Percentiles rank a stretch among this genome's conserved stretches.
Conservation (phyloP, 805 yeast genomes). For the Suhomyces sp. region DNA sequence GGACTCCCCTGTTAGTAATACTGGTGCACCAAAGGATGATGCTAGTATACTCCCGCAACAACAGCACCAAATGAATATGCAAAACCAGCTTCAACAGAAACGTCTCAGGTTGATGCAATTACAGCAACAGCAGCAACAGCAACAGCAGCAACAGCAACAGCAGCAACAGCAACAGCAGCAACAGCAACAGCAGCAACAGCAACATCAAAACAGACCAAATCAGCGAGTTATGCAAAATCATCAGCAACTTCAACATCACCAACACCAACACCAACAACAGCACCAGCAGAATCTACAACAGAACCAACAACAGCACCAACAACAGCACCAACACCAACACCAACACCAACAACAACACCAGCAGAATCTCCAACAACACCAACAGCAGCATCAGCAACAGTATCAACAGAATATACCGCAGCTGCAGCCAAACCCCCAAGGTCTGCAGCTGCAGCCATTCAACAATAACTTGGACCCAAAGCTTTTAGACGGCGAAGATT, state of each 20-base stretch:
- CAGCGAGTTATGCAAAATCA: conserved; percentile 3
- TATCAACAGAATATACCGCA: not conserved
- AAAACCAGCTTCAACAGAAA: conserved; percentile 17
- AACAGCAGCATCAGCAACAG: not conserved
- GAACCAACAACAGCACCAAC: not conserved
- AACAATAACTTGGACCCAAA: not conserved
- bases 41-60: conserved; percentile 11
- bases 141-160: conserved; percentile 5
- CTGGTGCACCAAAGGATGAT: conserved; percentile 1
- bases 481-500: not conserved
- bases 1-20: not conserved
- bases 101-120: conserved; percentile 16
- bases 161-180: conserved; percentile 3
- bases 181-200: not conserved
- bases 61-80: conserved; percentile 16
- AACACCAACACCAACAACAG: not conserved
- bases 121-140: conserved; percentile 8
- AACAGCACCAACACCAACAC: not conserved
- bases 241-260: conserved; percentile 3
- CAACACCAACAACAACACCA: not conserved
- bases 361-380: not conserved
- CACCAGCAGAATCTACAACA: not conserved
- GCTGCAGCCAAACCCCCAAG: not conserved
- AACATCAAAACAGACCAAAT: not conserved
- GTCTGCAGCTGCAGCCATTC: not conserved